Conservation (phyloP, 2,329 filamentous ascomycete genomes). For the Chalaropsis thielavioides region DNA sequence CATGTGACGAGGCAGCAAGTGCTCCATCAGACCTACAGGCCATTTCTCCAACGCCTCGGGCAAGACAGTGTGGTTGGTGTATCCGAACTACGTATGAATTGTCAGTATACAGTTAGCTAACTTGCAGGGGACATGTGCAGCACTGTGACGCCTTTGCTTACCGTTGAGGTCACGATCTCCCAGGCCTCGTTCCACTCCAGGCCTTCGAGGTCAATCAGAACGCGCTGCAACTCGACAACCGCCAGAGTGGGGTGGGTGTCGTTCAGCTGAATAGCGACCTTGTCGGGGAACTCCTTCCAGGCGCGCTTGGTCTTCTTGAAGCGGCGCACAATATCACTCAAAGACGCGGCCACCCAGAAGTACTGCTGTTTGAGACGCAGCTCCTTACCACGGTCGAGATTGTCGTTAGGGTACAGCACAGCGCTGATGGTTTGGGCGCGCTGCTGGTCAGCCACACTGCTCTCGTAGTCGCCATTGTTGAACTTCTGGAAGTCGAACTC, state of each 20-base stretch:
- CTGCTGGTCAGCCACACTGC: slow-evolving; percentile 94
- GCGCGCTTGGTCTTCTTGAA: slow-evolving; percentile 94
- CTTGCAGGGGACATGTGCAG: slow-evolving; percentile 11
- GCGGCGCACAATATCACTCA: slow-evolving; percentile 88
- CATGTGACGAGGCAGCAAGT: slow-evolving; percentile 82
- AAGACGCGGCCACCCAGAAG: slow-evolving; percentile 96
- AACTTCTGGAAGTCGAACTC: slow-evolving; percentile 99
- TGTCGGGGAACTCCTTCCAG: slow-evolving; percentile 85
- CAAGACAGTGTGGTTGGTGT: slow-evolving; percentile 96
- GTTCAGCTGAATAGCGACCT: slow-evolving; percentile 94
- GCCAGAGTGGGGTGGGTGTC: slow-evolving; percentile 95
- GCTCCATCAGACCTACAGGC: slow-evolving; percentile 84
- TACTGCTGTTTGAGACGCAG: slow-evolving; percentile 97
- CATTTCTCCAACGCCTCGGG: slow-evolving; percentile 97
- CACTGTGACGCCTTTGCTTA: slow-evolving; percentile 27
- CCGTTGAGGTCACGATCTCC: slow-evolving; percentile 58
- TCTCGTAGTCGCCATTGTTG: slow-evolving; percentile 96
- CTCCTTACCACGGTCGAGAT: slow-evolving; percentile 91
- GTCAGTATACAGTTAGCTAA: not conserved
- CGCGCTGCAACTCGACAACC: slow-evolving; percentile 88
- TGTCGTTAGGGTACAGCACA: slow-evolving; percentile 94
- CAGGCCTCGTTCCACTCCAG: slow-evolving; percentile 90
- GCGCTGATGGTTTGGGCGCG: slow-evolving; percentile 97
- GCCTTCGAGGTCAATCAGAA: slow-evolving; percentile 76
- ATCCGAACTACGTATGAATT: slow-evolving; percentile 50